Evolutionary conservation across 495 filamentous ascomycete species (phyloP), one percentile per base, ranked within the genome.

Genomic region (Trichocladium uniseriatum): DNA sequence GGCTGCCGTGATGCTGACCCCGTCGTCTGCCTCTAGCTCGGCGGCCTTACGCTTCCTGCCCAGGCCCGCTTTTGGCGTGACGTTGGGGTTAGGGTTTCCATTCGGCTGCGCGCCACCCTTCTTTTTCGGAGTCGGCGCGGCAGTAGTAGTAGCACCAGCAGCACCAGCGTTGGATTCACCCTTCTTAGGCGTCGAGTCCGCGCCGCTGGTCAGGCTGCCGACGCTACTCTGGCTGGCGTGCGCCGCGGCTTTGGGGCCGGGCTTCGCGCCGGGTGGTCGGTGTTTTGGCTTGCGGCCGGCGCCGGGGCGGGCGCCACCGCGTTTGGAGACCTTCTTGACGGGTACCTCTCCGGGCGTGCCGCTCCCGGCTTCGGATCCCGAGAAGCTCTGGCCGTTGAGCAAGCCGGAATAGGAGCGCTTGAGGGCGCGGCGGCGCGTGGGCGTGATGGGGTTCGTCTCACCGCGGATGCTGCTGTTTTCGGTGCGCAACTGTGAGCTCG

Each of bases 271-370:
- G 14, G 50, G 28, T 1, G 39, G 39, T 0, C 49, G 56, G 22
- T 56, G 49, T 35, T 60, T 65, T 0, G 60, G 60, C 36, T 65
- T 65, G 13, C 62, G 55, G 1, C 62, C 62, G 2, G 62, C 62
- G 27, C 62, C 62, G 43, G 62, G 62, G 9, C 62, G 51, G 14
- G 60, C 62, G 22, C 62, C 62, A 16, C 62, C 62, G 36, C 62
- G 52, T 46, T 61, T 63, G 22, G 62, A 59, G 22, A 37, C 16
- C 34, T 62, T 60, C 40, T 62, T 64, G 8, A 54, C 38, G n/a
- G 22, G 35, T n/a, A 28, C 21, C 5, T 36, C 35, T 0, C 13
- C 51, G 7, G 35, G 15, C 3, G n/a, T 6, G 16, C 5, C 22
- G 21, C 14, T 24, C 18, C 13, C 29, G 19, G 16, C 37, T 20